Base-by-base conservation (phyloP, 2,329 filamentous ascomycete genomes). In the Sarocladium brachiariae region DNA sequence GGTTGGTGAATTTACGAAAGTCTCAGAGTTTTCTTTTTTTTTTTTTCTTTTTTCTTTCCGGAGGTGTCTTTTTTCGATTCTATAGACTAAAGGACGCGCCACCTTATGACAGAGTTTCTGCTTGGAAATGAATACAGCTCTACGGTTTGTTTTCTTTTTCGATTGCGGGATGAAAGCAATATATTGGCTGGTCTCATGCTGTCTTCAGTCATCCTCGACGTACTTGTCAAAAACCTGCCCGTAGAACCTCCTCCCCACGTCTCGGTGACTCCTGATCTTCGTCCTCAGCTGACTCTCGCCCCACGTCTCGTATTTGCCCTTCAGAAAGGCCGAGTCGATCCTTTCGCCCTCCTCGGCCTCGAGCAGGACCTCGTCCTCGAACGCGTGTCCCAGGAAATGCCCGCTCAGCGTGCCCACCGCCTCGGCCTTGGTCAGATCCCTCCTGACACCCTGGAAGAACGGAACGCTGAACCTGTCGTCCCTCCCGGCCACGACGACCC, bases 211-310 rank as follows among this genome's bases (percentile, higher is more conserved):
- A 52, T 75, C 73, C 50, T 66, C 65, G 30, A 72, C 58, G 55
- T 77, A 78, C 55, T 62, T 65, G 2, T 77, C 70, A 59, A 68
- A 77, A 1, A 79, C 70, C 33, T 72, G 65, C 0, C 56, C 51
- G 50, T 78, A 77, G 52, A 75, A 76, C 55, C 57, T 70, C 52
- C 50, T 63, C 3, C 75, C 76, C 14, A 75, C 73, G 50, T 72
- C 67, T 2, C 69, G 63, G 59, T 78, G 75, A 51, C 75, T 78
- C 11, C 75, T 63, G 10, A 78, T 68, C 60, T 79, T 79, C 2
- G 74, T 79, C 51, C 76, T 63, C 35, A 80, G 57, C 61, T 78
- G 75, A 5, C 72, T 70, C 59, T 78, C 76, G 0, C 76, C 77
- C 74, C 76, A 78, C 0, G 75, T 78, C 49, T 77, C 70, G 52